These are phyloP conservation scores for Cladosporium sp. DNA, from an alignment of 2,329 filamentous ascomycete genomes.

Conservation along the genomic window DNA sequence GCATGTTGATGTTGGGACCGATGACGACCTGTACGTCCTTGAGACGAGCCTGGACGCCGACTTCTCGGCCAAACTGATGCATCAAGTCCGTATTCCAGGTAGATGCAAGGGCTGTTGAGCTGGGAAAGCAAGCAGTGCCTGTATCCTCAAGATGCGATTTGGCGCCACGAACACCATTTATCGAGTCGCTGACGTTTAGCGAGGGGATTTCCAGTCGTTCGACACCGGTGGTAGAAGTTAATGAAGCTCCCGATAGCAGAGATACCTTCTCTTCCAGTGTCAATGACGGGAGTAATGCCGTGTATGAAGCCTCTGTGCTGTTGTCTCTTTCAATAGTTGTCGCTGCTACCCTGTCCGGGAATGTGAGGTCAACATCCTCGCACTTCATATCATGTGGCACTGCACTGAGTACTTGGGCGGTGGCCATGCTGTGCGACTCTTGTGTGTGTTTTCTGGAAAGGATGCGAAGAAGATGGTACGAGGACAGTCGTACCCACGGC, in stretches of 20 bases:
- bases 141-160: constrained; percentile 63
- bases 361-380: not conserved
- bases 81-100: constrained; percentile 30
- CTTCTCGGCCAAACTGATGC: constrained; percentile 27
- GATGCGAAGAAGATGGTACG: not conserved
- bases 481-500: not conserved
- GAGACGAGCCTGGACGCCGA: constrained; percentile 30
- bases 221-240: not conserved
- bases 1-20: constrained; percentile 32
- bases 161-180: constrained; percentile 67
- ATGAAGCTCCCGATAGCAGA: constrained; percentile 46
- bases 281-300: constrained; percentile 29
- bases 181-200: constrained; percentile 66
- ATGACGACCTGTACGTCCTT: constrained; percentile 32
- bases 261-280: constrained; percentile 34
- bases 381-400: not conserved
- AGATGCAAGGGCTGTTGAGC: constrained; percentile 39
- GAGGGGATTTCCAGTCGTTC: constrained; percentile 60
- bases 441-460: not conserved
- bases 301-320: not conserved
- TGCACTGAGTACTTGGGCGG: not conserved
- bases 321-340: not conserved
- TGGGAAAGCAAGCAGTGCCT: constrained; percentile 73
- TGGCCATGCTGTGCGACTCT: not conserved
- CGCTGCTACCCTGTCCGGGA: not conserved